These are phyloP conservation scores for Ogataea methanolica DNA, from an alignment of 805 yeast genomes.

Conservation along the genomic window DNA sequence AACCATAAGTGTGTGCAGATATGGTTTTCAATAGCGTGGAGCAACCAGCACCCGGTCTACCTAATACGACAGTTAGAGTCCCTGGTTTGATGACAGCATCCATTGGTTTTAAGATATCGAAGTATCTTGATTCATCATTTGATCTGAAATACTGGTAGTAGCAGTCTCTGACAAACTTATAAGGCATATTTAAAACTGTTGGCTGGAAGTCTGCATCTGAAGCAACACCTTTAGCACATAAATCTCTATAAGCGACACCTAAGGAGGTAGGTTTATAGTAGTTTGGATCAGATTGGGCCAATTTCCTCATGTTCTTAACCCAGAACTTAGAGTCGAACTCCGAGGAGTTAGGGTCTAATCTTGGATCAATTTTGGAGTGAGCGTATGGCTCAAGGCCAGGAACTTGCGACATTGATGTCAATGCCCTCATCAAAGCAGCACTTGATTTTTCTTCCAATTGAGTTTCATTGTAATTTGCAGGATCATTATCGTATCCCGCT, in stretches of 20 bases:
- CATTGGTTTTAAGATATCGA: constrained; percentile 59
- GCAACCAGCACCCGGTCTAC: constrained; percentile 81
- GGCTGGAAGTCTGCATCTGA: constrained; percentile 65
- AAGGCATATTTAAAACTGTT: constrained; percentile 44
- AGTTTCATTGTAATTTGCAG: background rate
- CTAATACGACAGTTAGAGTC: constrained; percentile 64
- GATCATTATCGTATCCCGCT: constrained; percentile 8
- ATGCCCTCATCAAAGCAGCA: constrained; percentile 26
- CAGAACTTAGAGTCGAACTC: constrained; percentile 57
- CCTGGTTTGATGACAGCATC: constrained; percentile 61
- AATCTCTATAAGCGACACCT: constrained; percentile 54
- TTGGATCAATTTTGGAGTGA: constrained; percentile 27
- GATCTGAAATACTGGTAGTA: constrained; percentile 21
- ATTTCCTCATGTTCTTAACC: constrained; percentile 59
- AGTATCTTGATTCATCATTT: constrained; percentile 31
- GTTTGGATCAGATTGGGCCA: constrained; percentile 51
- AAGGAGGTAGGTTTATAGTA: constrained; percentile 57
- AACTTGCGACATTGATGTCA: constrained; percentile 48
- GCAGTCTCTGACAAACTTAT: constrained; percentile 29
- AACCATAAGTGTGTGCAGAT: constrained; percentile 57
- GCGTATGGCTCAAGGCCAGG: constrained; percentile 42
- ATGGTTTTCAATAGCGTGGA: constrained; percentile 61
- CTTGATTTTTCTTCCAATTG: constrained; percentile 4
- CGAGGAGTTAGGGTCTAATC: constrained; percentile 55
- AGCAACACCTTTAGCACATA: constrained; percentile 62